Conservation (phyloP, 805 yeast species). For the Cyberlindnera samutprakarnensis region DNA sequence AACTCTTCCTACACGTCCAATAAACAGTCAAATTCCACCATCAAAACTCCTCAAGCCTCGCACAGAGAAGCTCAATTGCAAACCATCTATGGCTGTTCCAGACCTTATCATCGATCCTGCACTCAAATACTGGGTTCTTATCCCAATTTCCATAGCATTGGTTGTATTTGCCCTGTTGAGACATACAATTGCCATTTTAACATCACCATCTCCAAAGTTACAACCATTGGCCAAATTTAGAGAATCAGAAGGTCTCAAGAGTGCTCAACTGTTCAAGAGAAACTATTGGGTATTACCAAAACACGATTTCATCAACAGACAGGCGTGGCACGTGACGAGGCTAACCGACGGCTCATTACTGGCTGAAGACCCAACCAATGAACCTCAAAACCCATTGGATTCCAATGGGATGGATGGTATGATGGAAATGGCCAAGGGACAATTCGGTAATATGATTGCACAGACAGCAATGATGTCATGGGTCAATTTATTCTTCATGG, state of each 20-base stretch:
- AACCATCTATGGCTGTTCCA: conserved; percentile 26
- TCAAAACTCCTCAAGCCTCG: too few relatives aligned
- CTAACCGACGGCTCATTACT: conserved; percentile 43
- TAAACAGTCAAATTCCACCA: neutral
- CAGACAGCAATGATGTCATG: conserved; percentile 94
- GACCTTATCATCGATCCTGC: conserved; percentile 71
- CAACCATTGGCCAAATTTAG: conserved; percentile 42
- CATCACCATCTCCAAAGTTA: conserved; percentile 49
- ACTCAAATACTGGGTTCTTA: conserved; percentile 79
- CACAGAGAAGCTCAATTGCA: too few relatives aligned
- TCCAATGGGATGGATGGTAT: conserved; percentile 66
- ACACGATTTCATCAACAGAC: conserved; percentile 47
- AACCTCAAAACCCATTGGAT: conserved; percentile 59
- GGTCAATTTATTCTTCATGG: conserved; percentile 90
- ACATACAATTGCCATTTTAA: conserved; percentile 53
- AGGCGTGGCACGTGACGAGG: conserved; percentile 36
- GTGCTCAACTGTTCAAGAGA: conserved; percentile 48
- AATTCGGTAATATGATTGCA: conserved; percentile 77
- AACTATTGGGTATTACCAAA: conserved; percentile 46
- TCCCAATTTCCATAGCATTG: conserved; percentile 89
- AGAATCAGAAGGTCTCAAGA: conserved; percentile 57
- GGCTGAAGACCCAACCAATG: conserved; percentile 31
- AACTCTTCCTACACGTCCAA: too few relatives aligned
- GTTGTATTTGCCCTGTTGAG: conserved; percentile 77
- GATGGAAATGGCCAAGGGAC: conserved; percentile 72